Conservation (phyloP, 2,329 filamentous ascomycete species). For the Scedosporium apiospermum region DNA sequence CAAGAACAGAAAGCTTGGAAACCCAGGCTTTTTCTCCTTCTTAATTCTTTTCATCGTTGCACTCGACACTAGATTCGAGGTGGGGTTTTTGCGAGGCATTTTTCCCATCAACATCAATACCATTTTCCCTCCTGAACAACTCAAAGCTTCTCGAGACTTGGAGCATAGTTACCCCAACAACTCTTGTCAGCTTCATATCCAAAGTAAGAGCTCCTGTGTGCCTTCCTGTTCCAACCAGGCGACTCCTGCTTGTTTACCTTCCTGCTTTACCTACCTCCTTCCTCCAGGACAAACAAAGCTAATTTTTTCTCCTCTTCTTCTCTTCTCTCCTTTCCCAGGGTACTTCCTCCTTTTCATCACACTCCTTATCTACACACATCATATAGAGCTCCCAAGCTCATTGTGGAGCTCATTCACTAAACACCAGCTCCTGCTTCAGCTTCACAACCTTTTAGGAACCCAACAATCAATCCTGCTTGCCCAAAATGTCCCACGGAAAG, state of each 20-base stretch:
- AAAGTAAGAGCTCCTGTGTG: background rate
- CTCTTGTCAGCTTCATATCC: background rate
- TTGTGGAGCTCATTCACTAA: too few species aligned
- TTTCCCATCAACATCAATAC: background rate
- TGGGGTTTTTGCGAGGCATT: background rate
- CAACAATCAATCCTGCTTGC: background rate
- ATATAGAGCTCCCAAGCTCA: too few species aligned
- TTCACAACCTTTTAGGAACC: background rate
- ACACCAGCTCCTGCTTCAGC: background rate
- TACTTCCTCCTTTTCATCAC: background rate
- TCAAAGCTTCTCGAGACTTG: background rate
- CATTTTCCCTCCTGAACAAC: background rate
- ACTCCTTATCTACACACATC: too few species aligned
- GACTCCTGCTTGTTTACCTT: background rate
- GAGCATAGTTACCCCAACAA: background rate
- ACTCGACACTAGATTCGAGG: background rate
- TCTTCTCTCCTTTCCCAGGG: background rate
- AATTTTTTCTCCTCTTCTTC: background rate
- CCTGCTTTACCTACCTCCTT: background rate
- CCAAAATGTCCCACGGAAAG: slow-evolving; percentile 5
- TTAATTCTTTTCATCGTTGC: background rate
- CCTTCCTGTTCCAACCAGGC: background rate
- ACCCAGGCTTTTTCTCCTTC: background rate
- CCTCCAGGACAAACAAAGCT: background rate
- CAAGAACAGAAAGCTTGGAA: background rate